Conservation (phyloP, 805 yeast species). For the Pichia manshurica region DNA sequence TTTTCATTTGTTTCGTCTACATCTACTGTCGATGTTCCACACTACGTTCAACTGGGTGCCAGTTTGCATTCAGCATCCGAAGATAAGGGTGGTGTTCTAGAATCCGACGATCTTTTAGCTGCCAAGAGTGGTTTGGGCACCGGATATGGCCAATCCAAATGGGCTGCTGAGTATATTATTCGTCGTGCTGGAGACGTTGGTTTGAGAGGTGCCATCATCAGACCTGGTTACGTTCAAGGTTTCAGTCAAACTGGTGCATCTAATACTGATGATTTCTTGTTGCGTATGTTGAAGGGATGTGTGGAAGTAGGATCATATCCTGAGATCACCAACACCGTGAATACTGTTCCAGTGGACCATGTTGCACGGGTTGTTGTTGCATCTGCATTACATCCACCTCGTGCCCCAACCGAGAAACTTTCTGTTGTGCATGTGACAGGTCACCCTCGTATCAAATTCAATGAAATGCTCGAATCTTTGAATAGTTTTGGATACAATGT, state of each 20-base stretch:
- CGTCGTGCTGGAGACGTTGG: slow-evolving; percentile 87
- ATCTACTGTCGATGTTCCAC: slow-evolving; percentile 80
- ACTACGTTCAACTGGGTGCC: slow-evolving; percentile 75
- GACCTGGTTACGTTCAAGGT: slow-evolving; percentile 97
- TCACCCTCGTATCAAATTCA: slow-evolving; percentile 85
- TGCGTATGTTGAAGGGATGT: slow-evolving; percentile 93
- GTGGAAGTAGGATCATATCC: slow-evolving; percentile 84
- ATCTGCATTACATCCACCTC: slow-evolving; percentile 72
- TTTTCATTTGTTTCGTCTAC: slow-evolving; percentile 95
- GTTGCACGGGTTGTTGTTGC: slow-evolving; percentile 90
- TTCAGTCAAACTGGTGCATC: slow-evolving; percentile 77
- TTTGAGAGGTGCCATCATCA: slow-evolving; percentile 76
- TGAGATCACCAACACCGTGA: slow-evolving; percentile 78
- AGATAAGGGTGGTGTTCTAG: slow-evolving; percentile 71
- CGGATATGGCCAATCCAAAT: slow-evolving; percentile 96
- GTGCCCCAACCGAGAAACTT: slow-evolving; percentile 34
- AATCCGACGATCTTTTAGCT: slow-evolving; percentile 77
- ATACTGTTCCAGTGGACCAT: slow-evolving; percentile 97
- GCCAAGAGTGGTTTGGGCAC: slow-evolving; percentile 76
- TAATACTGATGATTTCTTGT: slow-evolving; percentile 93
- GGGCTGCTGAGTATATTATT: slow-evolving; percentile 91
- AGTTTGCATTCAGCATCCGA: slow-evolving; percentile 55
- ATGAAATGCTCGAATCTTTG: slow-evolving; percentile 64
- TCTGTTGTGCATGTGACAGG: slow-evolving; percentile 94
- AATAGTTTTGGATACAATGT: slow-evolving; percentile 68